Evolutionary conservation across 2,329 filamentous ascomycete genomes (phyloP).

Genomic region (Fusarium tricinctum): DNA sequence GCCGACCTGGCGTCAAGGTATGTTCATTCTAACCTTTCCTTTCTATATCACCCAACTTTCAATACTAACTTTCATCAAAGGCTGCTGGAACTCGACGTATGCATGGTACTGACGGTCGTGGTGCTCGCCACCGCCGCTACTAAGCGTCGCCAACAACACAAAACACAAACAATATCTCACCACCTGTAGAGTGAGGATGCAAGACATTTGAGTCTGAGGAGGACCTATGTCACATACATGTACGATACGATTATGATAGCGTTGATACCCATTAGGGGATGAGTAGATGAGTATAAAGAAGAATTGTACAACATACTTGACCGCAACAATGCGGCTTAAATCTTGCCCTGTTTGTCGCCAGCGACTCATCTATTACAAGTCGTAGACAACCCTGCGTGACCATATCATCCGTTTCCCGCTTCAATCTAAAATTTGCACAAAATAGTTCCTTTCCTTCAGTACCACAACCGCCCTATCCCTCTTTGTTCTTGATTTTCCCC

Average conservation of each 20-base stretch:
- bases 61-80: constrained; percentile 55
- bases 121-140: constrained; percentile 58
- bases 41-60: not conserved
- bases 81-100: constrained; percentile 81
- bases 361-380: constrained; percentile 38
- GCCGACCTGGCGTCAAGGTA: constrained; percentile 79
- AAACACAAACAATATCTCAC: not conserved
- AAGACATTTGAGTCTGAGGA: constrained; percentile 13
- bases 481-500: not conserved
- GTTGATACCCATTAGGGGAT: constrained; percentile 32
- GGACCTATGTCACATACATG: constrained; percentile 15
- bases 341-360: constrained; percentile 12
- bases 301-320: constrained; percentile 30
- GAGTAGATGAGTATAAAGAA: constrained; percentile 27
- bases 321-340: constrained; percentile 22
- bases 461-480: not conserved
- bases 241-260: constrained; percentile 47
- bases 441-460: not conserved
- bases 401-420: not conserved
- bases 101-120: constrained; percentile 80
- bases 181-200: not conserved
- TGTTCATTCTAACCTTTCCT: constrained; percentile 11
- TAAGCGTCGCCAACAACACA: constrained; percentile 1
- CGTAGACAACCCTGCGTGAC: constrained; percentile 11
- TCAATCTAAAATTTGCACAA: constrained; percentile 8